A percentile compares a stretch with the other conserved stretches of the same genome.
Conservation (phyloP, 2,329 filamentous ascomycete species). For the Trichoderma endophyticum region DNA sequence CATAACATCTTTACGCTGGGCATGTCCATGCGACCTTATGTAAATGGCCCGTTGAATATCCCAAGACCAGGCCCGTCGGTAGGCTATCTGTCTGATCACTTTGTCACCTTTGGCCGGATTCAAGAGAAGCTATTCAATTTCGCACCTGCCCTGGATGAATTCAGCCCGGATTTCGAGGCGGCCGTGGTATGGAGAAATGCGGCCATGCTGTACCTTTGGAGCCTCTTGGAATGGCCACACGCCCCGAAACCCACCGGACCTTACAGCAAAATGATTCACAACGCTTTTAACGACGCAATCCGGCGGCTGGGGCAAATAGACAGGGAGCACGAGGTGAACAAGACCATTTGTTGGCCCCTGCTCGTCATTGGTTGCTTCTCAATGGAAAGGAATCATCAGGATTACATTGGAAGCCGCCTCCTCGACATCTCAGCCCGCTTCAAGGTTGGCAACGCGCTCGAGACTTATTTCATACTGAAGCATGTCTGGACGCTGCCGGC, state of each 20-base stretch:
- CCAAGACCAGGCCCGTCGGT: constrained; percentile 13
- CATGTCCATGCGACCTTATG: constrained; percentile 36
- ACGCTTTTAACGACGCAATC: constrained; percentile 27
- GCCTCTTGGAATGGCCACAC: constrained; percentile 28
- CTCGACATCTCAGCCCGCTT: constrained; percentile 36
- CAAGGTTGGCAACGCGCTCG: constrained; percentile 45
- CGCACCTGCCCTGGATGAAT: constrained; percentile 23
- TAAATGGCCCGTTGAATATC: constrained; percentile 21
- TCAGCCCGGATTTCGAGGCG: constrained; percentile 29
- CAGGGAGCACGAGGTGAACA: constrained; percentile 36
- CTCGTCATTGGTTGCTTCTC: constrained; percentile 39
- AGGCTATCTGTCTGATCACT: constrained; percentile 38
- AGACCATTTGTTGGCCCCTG: constrained; percentile 40
- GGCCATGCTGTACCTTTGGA: constrained; percentile 42
- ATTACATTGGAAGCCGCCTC: constrained; percentile 33
- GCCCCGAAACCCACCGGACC: constrained; percentile 20
- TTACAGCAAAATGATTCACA: constrained; percentile 21
- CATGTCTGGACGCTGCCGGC: constrained; percentile 40
- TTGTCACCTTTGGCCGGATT: constrained; percentile 42
- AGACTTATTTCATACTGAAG: constrained; percentile 41
- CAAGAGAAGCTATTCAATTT: constrained; percentile 42
- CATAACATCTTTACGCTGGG: constrained; percentile 43
- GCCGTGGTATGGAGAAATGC: constrained; percentile 45
- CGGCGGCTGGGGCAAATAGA: constrained; percentile 32
- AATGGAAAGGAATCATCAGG: constrained; percentile 27